These are phyloP conservation scores for Yamadazyma phyllophila DNA, from an alignment of 805 yeast species.

Conservation along the genomic window DNA sequence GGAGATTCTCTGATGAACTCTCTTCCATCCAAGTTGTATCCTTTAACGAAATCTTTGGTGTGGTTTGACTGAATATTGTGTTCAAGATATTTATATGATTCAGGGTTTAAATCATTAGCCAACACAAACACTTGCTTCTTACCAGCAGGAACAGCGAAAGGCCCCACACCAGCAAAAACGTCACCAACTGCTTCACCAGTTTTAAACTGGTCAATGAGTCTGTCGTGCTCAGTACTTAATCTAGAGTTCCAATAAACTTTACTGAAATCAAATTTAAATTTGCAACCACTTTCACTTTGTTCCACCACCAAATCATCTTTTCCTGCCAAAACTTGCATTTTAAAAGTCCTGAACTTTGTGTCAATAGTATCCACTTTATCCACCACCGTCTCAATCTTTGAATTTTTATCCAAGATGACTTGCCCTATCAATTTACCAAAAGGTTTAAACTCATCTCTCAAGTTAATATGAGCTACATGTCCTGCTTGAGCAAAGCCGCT, in stretches of 20 bases:
- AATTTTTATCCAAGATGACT: slow-evolving; percentile 83
- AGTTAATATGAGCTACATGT: slow-evolving; percentile 89
- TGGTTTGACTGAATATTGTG: slow-evolving; percentile 66
- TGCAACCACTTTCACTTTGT: slow-evolving; percentile 84
- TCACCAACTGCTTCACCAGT: slow-evolving; percentile 81
- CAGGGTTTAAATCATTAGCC: slow-evolving; percentile 93
- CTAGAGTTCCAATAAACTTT: slow-evolving; percentile 98
- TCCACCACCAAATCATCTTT: slow-evolving; percentile 71
- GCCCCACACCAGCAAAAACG: slow-evolving; percentile 98
- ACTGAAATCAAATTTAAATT: slow-evolving; percentile 82
- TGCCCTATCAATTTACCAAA: slow-evolving; percentile 82
- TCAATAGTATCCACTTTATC: slow-evolving; percentile 87
- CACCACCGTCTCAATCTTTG: slow-evolving; percentile 81
- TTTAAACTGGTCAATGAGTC: slow-evolving; percentile 62
- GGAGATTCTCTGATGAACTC: slow-evolving; percentile 69
- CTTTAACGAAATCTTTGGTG: slow-evolving; percentile 53
- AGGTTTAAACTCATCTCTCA: slow-evolving; percentile 81
- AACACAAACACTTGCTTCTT: slow-evolving; percentile 75
- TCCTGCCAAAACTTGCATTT: slow-evolving; percentile 93
- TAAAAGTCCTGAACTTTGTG: slow-evolving; percentile 85
- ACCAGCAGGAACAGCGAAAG: slow-evolving; percentile 95
- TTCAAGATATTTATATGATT: slow-evolving; percentile 67
- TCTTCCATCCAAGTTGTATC: slow-evolving; percentile 79
- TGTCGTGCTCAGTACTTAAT: slow-evolving; percentile 87
- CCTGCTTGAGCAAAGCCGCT: slow-evolving; percentile 92